Percentiles rank a stretch among this genome's conserved stretches.
Conservation (phyloP, 2,329 filamentous ascomycete species). For the Chrysosporium queenslandicum region DNA sequence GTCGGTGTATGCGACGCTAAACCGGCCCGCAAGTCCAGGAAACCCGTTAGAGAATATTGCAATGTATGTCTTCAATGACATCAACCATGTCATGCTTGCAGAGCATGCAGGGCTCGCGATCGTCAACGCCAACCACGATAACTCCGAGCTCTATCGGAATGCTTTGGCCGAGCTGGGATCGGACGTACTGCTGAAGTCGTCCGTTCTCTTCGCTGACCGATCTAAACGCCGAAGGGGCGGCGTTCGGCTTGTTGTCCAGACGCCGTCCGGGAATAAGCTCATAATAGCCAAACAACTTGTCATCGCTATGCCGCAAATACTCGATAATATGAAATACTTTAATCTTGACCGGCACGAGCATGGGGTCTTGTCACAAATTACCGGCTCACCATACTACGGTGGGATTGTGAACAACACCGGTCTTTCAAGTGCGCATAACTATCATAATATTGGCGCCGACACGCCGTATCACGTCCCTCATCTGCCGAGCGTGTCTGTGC, state of each 20-base stretch:
- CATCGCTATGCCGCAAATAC: conserved; percentile 34
- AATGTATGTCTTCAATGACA: conserved; percentile 21
- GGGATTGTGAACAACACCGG: conserved; percentile 29
- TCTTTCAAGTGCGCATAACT: conserved; percentile 19
- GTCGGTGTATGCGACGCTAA: conserved; percentile 14
- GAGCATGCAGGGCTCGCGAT: neutral
- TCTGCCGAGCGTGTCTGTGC: conserved; percentile 22
- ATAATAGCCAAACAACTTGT: conserved; percentile 35
- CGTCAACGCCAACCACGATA: conserved; percentile 1
- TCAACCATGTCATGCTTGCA: conserved; percentile 19
- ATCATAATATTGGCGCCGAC: conserved; percentile 20
- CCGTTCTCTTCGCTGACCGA: conserved; percentile 10
- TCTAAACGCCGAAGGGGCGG: conserved; percentile 5
- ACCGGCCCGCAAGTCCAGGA: conserved; percentile 9
- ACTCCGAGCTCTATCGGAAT: conserved; percentile 18
- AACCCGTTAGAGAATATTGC: conserved; percentile 10
- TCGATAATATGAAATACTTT: conserved; percentile 27
- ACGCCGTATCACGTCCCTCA: conserved; percentile 22
- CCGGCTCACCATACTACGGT: conserved; percentile 27
- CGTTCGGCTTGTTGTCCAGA: conserved; percentile 25
- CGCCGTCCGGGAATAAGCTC: conserved; percentile 23
- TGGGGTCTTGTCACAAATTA: conserved; percentile 29
- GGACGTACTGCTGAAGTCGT: conserved; percentile 16
- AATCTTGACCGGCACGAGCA: conserved; percentile 20
- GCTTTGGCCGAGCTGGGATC: conserved; percentile 18